Evolutionary conservation across 106 monocot genomes (phyloP).

Genomic region (Dioscorea dumetorum): DNA sequence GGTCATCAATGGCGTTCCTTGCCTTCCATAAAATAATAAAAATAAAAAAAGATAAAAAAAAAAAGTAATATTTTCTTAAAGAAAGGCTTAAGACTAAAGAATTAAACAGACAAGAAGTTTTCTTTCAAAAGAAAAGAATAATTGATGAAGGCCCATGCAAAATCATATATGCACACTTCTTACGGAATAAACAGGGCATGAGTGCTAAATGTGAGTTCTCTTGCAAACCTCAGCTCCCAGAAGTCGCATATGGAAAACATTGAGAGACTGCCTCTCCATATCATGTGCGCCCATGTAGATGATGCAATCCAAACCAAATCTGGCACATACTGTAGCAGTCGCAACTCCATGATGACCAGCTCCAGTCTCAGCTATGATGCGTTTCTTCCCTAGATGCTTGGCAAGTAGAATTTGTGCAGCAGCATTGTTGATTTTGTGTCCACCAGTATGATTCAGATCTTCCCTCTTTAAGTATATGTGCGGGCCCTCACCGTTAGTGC

Average conservation of each 20-base stretch:
- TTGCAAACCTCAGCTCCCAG: slow-evolving; percentile 71
- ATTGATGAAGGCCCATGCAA: too few species aligned
- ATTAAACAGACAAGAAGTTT: too few species aligned
- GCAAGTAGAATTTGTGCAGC: slow-evolving; percentile 72
- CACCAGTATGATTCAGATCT: slow-evolving; percentile 83
- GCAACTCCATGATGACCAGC: slow-evolving; percentile 85
- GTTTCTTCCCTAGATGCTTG: slow-evolving; percentile 69
- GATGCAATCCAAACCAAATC: slow-evolving; percentile 61
- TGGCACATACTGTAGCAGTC: slow-evolving; percentile 73
- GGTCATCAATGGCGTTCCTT: too few species aligned
- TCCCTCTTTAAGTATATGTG: slow-evolving; percentile 70
- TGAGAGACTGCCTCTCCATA: slow-evolving; percentile 74
- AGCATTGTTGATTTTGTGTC: slow-evolving; percentile 84
- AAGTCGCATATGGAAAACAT: slow-evolving; percentile 77
- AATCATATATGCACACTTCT: too few species aligned
- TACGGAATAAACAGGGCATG: too few species aligned
- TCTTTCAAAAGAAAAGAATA: too few species aligned
- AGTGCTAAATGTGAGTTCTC: background rate
- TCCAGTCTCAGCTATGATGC: slow-evolving; percentile 80
- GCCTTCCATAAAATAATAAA: too few species aligned
- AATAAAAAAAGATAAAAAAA: too few species aligned
- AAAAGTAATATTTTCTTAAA: too few species aligned
- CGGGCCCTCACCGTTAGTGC: slow-evolving; percentile 54
- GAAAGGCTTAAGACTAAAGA: too few species aligned
- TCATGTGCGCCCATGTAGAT: slow-evolving; percentile 86